phyloP scores from a whole-genome alignment of 2,329 filamentous ascomycete species.

The Aspergillus sp. region DNA sequence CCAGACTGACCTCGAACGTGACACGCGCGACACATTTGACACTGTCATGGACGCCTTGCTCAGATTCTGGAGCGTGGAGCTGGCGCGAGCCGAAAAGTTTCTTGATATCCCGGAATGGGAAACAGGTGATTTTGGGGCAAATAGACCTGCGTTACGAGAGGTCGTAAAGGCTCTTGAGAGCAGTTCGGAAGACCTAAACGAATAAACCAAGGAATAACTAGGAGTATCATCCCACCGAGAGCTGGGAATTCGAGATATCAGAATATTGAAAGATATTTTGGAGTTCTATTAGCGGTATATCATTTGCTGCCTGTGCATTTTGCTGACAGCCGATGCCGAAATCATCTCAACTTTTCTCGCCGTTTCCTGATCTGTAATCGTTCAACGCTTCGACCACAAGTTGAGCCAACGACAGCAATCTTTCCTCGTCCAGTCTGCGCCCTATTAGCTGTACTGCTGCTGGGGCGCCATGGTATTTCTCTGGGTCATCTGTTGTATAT shows the following conservation, averaged over 20 bases:
- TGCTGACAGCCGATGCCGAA: neutral
- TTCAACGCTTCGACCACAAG: constrained; percentile 7
- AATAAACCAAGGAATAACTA: neutral
- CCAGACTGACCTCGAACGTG: neutral
- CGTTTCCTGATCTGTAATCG: constrained; percentile 4
- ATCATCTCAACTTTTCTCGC: neutral
- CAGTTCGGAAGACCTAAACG: neutral
- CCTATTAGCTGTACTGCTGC: constrained; percentile 8
- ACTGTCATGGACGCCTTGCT: constrained; percentile 1
- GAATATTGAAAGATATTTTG: neutral
- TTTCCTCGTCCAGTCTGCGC: constrained; percentile 10
- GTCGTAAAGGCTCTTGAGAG: neutral
- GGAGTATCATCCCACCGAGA: neutral
- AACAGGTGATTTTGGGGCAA: constrained; percentile 6
- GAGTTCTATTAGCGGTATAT: constrained; percentile 6
- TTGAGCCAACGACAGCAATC: constrained; percentile 8
- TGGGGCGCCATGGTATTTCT: constrained; percentile 8
- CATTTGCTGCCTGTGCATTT: neutral
- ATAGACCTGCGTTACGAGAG: constrained; percentile 2
- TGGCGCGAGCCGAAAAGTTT: constrained; percentile 5
- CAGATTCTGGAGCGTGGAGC: constrained; percentile 3
- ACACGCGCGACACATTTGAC: constrained; percentile 1
- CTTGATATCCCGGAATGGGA: constrained; percentile 1
- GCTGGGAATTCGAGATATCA: neutral
- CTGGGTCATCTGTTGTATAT: constrained; percentile 4